phyloP scores from a whole-genome alignment of 345 rosid species.

The Gynandropsis gynandra region DNA sequence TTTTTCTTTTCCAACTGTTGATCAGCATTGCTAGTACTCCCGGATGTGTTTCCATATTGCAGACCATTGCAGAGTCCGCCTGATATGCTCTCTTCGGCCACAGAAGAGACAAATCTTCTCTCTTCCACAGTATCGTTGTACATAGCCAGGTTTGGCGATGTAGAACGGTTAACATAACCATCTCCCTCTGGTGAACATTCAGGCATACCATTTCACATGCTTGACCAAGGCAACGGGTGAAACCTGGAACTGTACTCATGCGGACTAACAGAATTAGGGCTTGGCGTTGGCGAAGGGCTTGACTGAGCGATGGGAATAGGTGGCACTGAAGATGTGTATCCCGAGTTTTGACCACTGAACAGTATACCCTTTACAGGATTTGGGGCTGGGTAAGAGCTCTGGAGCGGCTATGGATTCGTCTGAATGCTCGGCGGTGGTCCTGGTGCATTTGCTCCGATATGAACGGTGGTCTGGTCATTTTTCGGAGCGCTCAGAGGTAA shows the following conservation, averaged over 20 bases:
- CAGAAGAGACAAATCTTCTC: slow-evolving; percentile 42
- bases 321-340: slow-evolving; percentile 36
- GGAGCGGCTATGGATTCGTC: slow-evolving; percentile 38
- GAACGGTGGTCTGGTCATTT: slow-evolving; percentile 24
- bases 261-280: slow-evolving; percentile 52
- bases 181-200: slow-evolving; percentile 32
- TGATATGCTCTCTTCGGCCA: slow-evolving; percentile 52
- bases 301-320: slow-evolving; percentile 29
- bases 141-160: slow-evolving; percentile 26
- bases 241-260: slow-evolving; percentile 38
- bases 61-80: slow-evolving; percentile 62
- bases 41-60: too few relatives aligned
- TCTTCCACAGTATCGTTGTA: slow-evolving; percentile 44
- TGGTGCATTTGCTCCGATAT: slow-evolving; percentile 10
- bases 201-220: slow-evolving; percentile 29
- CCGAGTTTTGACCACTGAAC: slow-evolving; percentile 28
- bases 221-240: slow-evolving; percentile 35
- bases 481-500: slow-evolving; percentile 39
- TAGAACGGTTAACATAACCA: slow-evolving; percentile 28
- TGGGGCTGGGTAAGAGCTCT: slow-evolving; percentile 39
- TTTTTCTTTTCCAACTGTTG: slow-evolving; percentile 45
- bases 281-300: slow-evolving; percentile 33
- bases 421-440: slow-evolving; percentile 23
- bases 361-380: slow-evolving; percentile 38
- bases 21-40: too few relatives aligned